These are phyloP conservation scores for Emericellopsis atlantica DNA, from an alignment of 2,329 filamentous ascomycete genomes.

Conservation along the genomic window DNA sequence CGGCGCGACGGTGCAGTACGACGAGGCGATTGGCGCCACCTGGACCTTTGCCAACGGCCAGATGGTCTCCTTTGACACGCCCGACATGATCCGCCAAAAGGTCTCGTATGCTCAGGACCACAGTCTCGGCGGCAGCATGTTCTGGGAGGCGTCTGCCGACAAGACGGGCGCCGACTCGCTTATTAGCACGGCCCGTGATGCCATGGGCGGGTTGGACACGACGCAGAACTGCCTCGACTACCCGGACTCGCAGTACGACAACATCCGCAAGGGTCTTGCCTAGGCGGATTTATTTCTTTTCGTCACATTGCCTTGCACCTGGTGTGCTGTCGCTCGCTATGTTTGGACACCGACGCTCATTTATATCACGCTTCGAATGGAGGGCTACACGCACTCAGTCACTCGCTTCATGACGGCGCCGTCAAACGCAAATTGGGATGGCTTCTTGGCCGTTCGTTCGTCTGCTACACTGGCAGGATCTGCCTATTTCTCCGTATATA, in stretches of 20 bases:
- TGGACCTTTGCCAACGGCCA: slow-evolving; percentile 53
- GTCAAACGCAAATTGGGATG: no score
- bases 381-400: no score
- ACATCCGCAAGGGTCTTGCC: slow-evolving; percentile 22
- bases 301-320: no score
- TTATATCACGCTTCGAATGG: no score
- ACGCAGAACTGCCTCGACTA: slow-evolving; percentile 40
- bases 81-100: slow-evolving; percentile 46
- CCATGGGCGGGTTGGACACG: slow-evolving; percentile 34
- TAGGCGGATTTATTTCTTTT: no score
- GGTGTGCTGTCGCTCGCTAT: no score
- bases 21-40: slow-evolving; percentile 49
- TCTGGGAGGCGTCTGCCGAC: slow-evolving; percentile 74
- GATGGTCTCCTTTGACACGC: slow-evolving; percentile 60
- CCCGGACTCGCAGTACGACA: slow-evolving; percentile 44
- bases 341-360: no score
- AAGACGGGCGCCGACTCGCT: slow-evolving; percentile 38
- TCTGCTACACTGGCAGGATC: no score
- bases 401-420: no score
- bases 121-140: slow-evolving; percentile 64
- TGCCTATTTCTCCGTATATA: no score
- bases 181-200: slow-evolving; percentile 35
- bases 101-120: slow-evolving; percentile 46
- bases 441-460: no score
- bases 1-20: slow-evolving; percentile 42